phyloP scores from a whole-genome alignment of 352 stramenopile genomes.

The Globisporangium canariense region DNA sequence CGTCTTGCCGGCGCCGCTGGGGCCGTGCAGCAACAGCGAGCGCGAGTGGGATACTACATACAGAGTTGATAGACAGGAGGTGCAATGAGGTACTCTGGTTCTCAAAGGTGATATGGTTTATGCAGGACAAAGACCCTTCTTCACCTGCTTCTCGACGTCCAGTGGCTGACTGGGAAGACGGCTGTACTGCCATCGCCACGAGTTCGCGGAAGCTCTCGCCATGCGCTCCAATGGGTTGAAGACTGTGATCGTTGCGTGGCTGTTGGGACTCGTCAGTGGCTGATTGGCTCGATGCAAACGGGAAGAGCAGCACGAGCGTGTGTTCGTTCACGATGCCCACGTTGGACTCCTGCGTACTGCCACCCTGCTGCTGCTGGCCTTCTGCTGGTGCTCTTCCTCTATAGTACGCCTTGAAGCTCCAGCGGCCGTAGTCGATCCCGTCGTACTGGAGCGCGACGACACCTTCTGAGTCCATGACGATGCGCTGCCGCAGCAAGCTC shows the following conservation, averaged over 20 bases:
- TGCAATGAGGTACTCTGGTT: background rate
- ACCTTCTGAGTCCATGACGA: slow-evolving; percentile 28
- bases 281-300: slow-evolving; percentile 24
- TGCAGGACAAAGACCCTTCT: background rate
- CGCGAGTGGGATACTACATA: slow-evolving; percentile 21
- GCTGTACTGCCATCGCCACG: slow-evolving; percentile 33
- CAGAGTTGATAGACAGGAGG: no score
- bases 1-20: slow-evolving; percentile 72
- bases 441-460: slow-evolving; percentile 39
- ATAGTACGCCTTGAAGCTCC: slow-evolving; percentile 53
- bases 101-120: background rate
- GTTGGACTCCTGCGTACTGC: slow-evolving; percentile 13
- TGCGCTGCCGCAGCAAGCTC: slow-evolving; percentile 42
- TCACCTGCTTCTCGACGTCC: slow-evolving; percentile 13
- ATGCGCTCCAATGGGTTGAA: slow-evolving; percentile 40
- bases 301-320: slow-evolving; percentile 60
- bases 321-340: slow-evolving; percentile 51
- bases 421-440: slow-evolving; percentile 56
- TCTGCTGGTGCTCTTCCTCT: slow-evolving; percentile 12
- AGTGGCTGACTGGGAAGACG: background rate
- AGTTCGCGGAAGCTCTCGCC: slow-evolving; percentile 35
- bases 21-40: slow-evolving; percentile 61
- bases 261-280: background rate
- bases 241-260: background rate
- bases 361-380: background rate